These are phyloP conservation scores for Mycena citricolor DNA, from an alignment of 1,284 basidiomycete species.

Conservation along the genomic window DNA sequence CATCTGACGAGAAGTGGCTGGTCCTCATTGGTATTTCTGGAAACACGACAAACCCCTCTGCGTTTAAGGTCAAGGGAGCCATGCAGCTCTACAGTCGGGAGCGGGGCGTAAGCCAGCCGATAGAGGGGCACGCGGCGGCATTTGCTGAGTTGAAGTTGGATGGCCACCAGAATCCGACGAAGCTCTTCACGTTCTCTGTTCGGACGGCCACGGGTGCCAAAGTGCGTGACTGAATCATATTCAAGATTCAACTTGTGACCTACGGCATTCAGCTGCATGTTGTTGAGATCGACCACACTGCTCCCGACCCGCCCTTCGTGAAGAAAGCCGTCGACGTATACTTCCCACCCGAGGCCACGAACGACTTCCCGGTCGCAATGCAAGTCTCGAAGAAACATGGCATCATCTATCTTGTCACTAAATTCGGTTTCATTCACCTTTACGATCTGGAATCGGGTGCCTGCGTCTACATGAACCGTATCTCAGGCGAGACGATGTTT, in stretches of 20 bases:
- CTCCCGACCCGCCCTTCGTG: constrained; percentile 92
- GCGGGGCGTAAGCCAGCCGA: constrained; percentile 96
- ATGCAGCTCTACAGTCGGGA: constrained; percentile 94
- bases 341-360: constrained; percentile 97
- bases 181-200: constrained; percentile 95
- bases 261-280: constrained; percentile 78
- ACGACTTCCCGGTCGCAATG: constrained; percentile 99
- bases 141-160: constrained; percentile 94
- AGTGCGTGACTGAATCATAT: constrained; percentile 47
- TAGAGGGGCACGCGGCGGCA: constrained; percentile 97
- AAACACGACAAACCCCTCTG: constrained; percentile 88
- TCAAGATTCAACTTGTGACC: constrained; percentile 3
- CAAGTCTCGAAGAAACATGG: constrained; percentile 98
- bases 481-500: constrained; percentile 99
- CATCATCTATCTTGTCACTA: constrained; percentile 97
- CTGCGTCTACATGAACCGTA: constrained; percentile 99
- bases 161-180: constrained; percentile 79
- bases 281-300: constrained; percentile 96
- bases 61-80: constrained; percentile 96
- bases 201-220: constrained; percentile 96
- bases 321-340: constrained; percentile 99
- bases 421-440: constrained; percentile 99
- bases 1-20: constrained; percentile 95
- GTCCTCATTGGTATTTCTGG: constrained; percentile 96
- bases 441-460: constrained; percentile 99